These are phyloP conservation scores for Yamadazyma atmosphaerica DNA, from an alignment of 1,139 yeast species.

Conservation along the genomic window DNA sequence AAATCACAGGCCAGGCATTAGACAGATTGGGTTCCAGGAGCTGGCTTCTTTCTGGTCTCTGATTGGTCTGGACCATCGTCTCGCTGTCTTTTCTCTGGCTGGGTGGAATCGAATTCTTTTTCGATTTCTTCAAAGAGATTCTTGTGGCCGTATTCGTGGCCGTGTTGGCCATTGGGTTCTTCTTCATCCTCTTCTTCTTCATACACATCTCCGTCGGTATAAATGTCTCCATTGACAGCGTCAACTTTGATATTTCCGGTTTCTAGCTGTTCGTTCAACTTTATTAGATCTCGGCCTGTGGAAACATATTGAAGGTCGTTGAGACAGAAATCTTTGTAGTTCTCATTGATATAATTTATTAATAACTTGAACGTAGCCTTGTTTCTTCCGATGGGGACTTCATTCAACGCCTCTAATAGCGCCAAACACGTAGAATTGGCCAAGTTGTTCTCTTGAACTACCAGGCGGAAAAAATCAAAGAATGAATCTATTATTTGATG, in stretches of 20 bases:
- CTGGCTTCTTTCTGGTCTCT: slow-evolving; percentile 2
- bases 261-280: slow-evolving; percentile 13
- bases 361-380: slow-evolving; percentile 45
- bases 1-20: too few relatives aligned
- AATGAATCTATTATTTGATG: slow-evolving; percentile 53
- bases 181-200: slow-evolving; percentile 9
- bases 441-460: slow-evolving; percentile 57
- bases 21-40: background rate
- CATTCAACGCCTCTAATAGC: slow-evolving; percentile 55
- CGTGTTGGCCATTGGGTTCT: too few relatives aligned
- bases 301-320: slow-evolving; percentile 27
- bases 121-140: slow-evolving; percentile 21
- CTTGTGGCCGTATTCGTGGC: slow-evolving; percentile 8
- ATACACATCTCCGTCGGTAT: slow-evolving; percentile 16
- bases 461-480: slow-evolving; percentile 51
- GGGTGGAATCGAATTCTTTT: slow-evolving; percentile 13
- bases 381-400: slow-evolving; percentile 23
- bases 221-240: slow-evolving; percentile 8
- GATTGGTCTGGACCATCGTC: slow-evolving; percentile 3
- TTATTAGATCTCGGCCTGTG: slow-evolving; percentile 32
- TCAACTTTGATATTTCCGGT: slow-evolving; percentile 3
- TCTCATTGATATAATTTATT: slow-evolving; percentile 49
- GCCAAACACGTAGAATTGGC: slow-evolving; percentile 78
- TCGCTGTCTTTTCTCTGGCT: slow-evolving; percentile 12
- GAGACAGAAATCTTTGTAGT: slow-evolving; percentile 39